Evolutionary conservation across 306 rosid genomes (phyloP).

Genomic region (Arachis stenosperma): DNA sequence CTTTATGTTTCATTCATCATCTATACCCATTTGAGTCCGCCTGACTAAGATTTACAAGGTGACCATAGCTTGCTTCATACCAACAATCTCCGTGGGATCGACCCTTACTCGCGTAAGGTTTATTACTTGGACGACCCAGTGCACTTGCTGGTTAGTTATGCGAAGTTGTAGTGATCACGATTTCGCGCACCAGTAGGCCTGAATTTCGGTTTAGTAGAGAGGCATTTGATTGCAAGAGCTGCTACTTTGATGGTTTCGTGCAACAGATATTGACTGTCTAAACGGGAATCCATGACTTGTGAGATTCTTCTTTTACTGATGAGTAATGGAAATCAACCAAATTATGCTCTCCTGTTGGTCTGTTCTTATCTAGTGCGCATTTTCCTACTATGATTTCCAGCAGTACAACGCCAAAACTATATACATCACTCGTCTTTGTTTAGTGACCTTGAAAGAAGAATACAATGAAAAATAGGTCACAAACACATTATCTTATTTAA

Average conservation of each 20-base stretch:
- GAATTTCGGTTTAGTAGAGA: conserved; percentile 56
- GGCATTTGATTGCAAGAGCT: conserved; percentile 65
- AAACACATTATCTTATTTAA: background rate
- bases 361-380: conserved; percentile 73
- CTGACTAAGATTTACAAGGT: no score
- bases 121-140: no score
- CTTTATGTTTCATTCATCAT: no score
- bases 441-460: conserved; percentile 73
- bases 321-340: conserved; percentile 82
- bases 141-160: no score
- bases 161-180: no score
- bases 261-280: conserved; percentile 70
- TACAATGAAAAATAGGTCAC: conserved; percentile 38
- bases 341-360: conserved; percentile 69
- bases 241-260: conserved; percentile 62
- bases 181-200: no score
- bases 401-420: conserved; percentile 90
- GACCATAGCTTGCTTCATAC: no score
- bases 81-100: no score
- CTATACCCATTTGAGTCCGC: no score
- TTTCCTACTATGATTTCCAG: conserved; percentile 78
- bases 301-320: conserved; percentile 63
- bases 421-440: conserved; percentile 81
- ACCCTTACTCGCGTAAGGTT: no score
- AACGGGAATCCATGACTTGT: conserved; percentile 73